A percentile compares a stretch with the other conserved stretches of the same genome.
Evolutionary conservation across 441 rosid species (phyloP).

Genomic region (Flueggea neowawraea): DNA sequence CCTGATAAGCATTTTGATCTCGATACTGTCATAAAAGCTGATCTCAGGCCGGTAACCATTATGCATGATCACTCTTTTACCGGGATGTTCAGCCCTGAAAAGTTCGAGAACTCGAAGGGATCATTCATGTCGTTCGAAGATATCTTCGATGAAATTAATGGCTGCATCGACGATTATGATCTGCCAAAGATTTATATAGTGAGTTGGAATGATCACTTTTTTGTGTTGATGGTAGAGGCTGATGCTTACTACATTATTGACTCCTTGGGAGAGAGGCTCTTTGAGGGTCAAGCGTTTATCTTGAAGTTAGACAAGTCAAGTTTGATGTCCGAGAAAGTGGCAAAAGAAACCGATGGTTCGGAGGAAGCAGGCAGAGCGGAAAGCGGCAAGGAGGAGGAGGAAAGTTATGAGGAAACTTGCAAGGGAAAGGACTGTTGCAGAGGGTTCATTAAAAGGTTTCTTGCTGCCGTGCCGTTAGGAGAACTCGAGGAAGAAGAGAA

Average conservation of each 20-base stretch:
- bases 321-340: slow-evolving; percentile 25
- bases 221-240: slow-evolving; percentile 46
- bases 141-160: slow-evolving; percentile 41
- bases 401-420: too few relatives aligned
- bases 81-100: slow-evolving; percentile 55
- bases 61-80: slow-evolving; percentile 50
- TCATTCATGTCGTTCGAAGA: slow-evolving; percentile 51
- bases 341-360: not conserved
- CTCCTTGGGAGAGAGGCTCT: slow-evolving; percentile 64
- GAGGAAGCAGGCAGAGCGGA: slow-evolving; percentile 4
- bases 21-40: slow-evolving; percentile 41
- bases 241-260: slow-evolving; percentile 50
- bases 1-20: slow-evolving; percentile 60
- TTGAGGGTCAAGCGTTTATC: slow-evolving; percentile 64
- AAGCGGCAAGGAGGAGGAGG: slow-evolving; percentile 7
- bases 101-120: slow-evolving; percentile 38
- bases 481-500: slow-evolving; percentile 50
- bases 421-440: slow-evolving; percentile 53
- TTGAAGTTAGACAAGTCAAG: slow-evolving; percentile 57
- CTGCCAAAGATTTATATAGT: slow-evolving; percentile 41
- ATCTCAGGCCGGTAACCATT: slow-evolving; percentile 31
- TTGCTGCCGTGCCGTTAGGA: slow-evolving; percentile 47
- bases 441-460: slow-evolving; percentile 62
- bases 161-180: slow-evolving; percentile 6
- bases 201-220: slow-evolving; percentile 87